These are phyloP conservation scores for Lentinula raphanica DNA, from an alignment of 768 basidiomycete genomes.

Conservation along the genomic window DNA sequence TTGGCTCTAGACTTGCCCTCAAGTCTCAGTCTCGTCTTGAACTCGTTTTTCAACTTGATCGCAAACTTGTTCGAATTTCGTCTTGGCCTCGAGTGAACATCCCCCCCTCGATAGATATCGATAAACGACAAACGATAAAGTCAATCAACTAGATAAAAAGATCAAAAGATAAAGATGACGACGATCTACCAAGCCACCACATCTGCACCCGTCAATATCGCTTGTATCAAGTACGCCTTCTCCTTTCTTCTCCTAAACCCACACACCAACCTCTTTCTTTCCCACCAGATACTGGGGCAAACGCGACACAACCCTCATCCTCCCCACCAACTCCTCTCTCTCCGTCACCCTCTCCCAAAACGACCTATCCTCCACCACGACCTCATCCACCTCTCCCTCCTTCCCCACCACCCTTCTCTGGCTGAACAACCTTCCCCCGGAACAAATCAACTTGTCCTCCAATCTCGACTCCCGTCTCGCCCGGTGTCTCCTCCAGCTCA, in stretches of 20 bases:
- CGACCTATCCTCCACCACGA: constrained; percentile 90
- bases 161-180: not conserved
- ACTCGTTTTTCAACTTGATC: too few relatives aligned
- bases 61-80: too few relatives aligned
- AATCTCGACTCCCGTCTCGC: too few relatives aligned
- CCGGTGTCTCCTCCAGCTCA: constrained; percentile 89
- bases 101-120: too few relatives aligned
- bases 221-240: constrained; percentile 81
- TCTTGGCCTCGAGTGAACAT: too few relatives aligned
- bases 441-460: too few relatives aligned
- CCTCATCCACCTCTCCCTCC: constrained; percentile 74
- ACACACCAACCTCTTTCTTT: too few relatives aligned
- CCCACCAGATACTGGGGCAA: constrained; percentile 98
- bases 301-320: constrained; percentile 88
- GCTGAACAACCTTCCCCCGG: too few relatives aligned
- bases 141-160: too few relatives aligned
- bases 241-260: not conserved
- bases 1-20: too few relatives aligned
- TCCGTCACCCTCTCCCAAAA: constrained; percentile 97
- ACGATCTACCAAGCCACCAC: constrained; percentile 73
- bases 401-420: constrained; percentile 81
- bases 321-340: constrained; percentile 97
- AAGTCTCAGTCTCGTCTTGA: not conserved
- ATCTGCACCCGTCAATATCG: constrained; percentile 94
- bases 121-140: too few relatives aligned